These are phyloP conservation scores for Hymenotorrendiella dingleyae DNA, from an alignment of 2,329 filamentous ascomycete species.

Conservation along the genomic window DNA sequence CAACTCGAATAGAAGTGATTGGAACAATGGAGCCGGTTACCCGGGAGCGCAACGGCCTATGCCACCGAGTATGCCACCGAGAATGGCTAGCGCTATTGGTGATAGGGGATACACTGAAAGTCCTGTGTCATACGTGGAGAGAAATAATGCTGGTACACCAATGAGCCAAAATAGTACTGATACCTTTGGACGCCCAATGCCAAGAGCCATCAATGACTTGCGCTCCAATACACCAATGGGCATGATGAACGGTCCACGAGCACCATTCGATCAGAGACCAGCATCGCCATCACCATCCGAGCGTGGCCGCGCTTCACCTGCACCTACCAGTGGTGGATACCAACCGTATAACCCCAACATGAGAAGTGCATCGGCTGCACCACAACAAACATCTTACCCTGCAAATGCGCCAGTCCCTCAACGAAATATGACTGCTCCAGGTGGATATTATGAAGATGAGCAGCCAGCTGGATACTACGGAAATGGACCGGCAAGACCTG, in stretches of 20 bases:
- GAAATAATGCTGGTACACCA: slow-evolving; percentile 7
- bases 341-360: slow-evolving; percentile 20
- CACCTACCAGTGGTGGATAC: slow-evolving; percentile 14
- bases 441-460: slow-evolving; percentile 15
- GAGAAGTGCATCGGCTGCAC: slow-evolving; percentile 15
- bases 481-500: slow-evolving; percentile 11
- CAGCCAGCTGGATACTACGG: slow-evolving; percentile 16
- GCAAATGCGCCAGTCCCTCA: slow-evolving; percentile 7
- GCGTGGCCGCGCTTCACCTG: slow-evolving; percentile 13
- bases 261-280: slow-evolving; percentile 22
- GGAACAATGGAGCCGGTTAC: slow-evolving; percentile 8
- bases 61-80: slow-evolving; percentile 19
- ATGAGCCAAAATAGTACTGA: slow-evolving; percentile 15
- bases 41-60: slow-evolving; percentile 1
- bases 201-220: slow-evolving; percentile 17
- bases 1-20: slow-evolving; percentile 22
- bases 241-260: slow-evolving; percentile 23
- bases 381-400: slow-evolving; percentile 10
- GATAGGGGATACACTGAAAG: slow-evolving; percentile 27
- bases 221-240: slow-evolving; percentile 25
- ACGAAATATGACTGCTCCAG: slow-evolving; percentile 25
- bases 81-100: slow-evolving; percentile 26
- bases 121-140: slow-evolving; percentile 25
- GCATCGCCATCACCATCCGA: slow-evolving; percentile 11
- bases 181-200: slow-evolving; percentile 23